phyloP scores from a whole-genome alignment of 2,329 filamentous ascomycete genomes.

The Neophaeococcomyces mojaviensis region DNA sequence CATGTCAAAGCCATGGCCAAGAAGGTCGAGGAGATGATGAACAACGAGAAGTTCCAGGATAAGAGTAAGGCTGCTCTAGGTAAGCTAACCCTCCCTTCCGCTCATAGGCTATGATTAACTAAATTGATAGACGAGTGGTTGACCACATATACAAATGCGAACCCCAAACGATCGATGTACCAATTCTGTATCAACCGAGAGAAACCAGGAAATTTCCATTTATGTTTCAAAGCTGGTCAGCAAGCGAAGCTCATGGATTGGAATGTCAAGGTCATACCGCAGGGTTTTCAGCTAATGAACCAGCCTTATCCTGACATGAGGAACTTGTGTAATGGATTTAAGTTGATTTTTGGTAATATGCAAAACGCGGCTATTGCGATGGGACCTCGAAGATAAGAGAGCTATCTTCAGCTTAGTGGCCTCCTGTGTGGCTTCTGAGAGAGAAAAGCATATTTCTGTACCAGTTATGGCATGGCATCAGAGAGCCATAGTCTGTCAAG shows the following conservation, averaged over 20 bases:
- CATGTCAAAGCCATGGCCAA: conserved; percentile 96
- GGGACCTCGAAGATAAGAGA: not conserved
- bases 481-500: no score
- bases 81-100: conserved; percentile 42
- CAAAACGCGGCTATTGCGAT: conserved; percentile 26
- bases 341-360: conserved; percentile 69
- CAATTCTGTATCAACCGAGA: conserved; percentile 91
- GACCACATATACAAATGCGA: conserved; percentile 89
- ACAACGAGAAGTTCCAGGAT: conserved; percentile 86
- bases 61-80: conserved; percentile 74
- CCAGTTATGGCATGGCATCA: no score
- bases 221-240: conserved; percentile 90
- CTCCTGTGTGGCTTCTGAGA: not conserved
- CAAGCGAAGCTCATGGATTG: conserved; percentile 66
- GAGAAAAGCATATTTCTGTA: not conserved
- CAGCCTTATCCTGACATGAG: conserved; percentile 91
- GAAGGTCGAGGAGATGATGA: conserved; percentile 94
- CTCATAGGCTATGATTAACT: not conserved
- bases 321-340: conserved; percentile 94
- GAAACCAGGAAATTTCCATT: conserved; percentile 86
- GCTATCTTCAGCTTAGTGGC: not conserved
- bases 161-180: conserved; percentile 87
- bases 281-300: conserved; percentile 84
- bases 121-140: conserved; percentile 73
- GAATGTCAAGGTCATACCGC: conserved; percentile 83